phyloP scores from a whole-genome alignment of 345 rosid species.

The Anastatica hierochuntica region DNA sequence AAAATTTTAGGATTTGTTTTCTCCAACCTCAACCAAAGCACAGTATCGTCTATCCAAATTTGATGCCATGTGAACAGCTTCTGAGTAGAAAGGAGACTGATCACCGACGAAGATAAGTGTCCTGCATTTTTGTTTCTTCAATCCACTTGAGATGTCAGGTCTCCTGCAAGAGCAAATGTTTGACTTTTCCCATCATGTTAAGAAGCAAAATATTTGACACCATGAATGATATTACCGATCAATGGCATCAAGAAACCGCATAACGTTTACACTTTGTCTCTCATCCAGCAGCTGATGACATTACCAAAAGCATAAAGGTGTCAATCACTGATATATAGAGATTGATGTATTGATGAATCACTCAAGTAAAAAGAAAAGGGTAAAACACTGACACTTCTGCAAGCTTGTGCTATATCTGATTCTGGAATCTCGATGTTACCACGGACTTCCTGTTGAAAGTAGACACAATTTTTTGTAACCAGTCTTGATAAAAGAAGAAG shows the following conservation, averaged over 20 bases:
- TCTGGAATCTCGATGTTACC: constrained; percentile 74
- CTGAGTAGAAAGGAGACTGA: constrained; percentile 72
- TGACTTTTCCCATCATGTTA: background rate
- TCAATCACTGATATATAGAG: background rate
- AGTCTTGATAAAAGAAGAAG: background rate
- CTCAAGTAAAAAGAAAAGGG: background rate
- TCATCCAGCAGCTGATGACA: constrained; percentile 65
- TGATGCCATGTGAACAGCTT: constrained; percentile 74
- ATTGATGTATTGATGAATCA: background rate
- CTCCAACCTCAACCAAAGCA: constrained; percentile 86
- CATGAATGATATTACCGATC: constrained; percentile 30
- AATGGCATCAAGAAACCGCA: constrained; percentile 62
- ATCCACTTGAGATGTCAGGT: constrained; percentile 60
- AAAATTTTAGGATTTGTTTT: background rate
- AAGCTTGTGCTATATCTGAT: constrained; percentile 85
- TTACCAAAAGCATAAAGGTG: background rate
- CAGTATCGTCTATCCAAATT: constrained; percentile 76
- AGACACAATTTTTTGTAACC: background rate
- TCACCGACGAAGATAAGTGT: constrained; percentile 89
- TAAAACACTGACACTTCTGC: constrained; percentile 56
- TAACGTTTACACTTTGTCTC: constrained; percentile 65
- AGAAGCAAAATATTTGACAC: background rate
- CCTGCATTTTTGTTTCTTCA: constrained; percentile 72
- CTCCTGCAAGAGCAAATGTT: too few relatives aligned
- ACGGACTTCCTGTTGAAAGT: constrained; percentile 65